These are phyloP conservation scores for Spergularia marina DNA, from an alignment of 148 eudicot species.

Conservation along the genomic window DNA sequence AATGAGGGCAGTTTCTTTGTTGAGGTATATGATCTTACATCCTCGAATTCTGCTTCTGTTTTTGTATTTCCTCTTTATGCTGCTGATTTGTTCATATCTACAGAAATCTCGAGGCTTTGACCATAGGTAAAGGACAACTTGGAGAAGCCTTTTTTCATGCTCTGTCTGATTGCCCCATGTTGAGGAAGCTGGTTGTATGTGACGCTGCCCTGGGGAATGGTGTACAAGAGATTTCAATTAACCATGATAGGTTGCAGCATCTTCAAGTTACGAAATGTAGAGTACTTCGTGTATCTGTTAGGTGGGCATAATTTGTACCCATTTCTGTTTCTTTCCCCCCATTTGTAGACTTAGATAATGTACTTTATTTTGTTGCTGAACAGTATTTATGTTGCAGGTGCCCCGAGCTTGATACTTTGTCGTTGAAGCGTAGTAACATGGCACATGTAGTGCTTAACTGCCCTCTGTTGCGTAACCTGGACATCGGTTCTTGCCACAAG, in stretches of 20 bases:
- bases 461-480: conserved; percentile 79
- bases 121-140: conserved; percentile 72
- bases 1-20: conserved; percentile 63
- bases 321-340: not conserved
- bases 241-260: conserved; percentile 69
- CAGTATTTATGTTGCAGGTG: conserved; percentile 50
- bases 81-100: conserved; percentile 24
- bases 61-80: conserved; percentile 2
- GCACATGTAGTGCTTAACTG: conserved; percentile 88
- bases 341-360: not conserved
- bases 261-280: conserved; percentile 86
- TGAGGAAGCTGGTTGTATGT: conserved; percentile 63
- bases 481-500: conserved; percentile 97
- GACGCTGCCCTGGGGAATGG: conserved; percentile 87
- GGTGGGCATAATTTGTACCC: conserved; percentile 35
- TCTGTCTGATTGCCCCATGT: conserved; percentile 59
- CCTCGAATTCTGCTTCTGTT: not conserved
- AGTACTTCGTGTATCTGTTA: conserved; percentile 75
- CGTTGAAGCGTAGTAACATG: conserved; percentile 92
- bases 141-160: conserved; percentile 76
- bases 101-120: conserved; percentile 80
- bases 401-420: conserved; percentile 75
- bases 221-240: conserved; percentile 73
- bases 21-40: conserved; percentile 48
- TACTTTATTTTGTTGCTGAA: conserved; percentile 18